A percentile compares a stretch with the other conserved stretches of the same genome.
phyloP scores from a whole-genome alignment of 2,329 filamentous ascomycete species.

The Arachnopeziza araneosa region DNA sequence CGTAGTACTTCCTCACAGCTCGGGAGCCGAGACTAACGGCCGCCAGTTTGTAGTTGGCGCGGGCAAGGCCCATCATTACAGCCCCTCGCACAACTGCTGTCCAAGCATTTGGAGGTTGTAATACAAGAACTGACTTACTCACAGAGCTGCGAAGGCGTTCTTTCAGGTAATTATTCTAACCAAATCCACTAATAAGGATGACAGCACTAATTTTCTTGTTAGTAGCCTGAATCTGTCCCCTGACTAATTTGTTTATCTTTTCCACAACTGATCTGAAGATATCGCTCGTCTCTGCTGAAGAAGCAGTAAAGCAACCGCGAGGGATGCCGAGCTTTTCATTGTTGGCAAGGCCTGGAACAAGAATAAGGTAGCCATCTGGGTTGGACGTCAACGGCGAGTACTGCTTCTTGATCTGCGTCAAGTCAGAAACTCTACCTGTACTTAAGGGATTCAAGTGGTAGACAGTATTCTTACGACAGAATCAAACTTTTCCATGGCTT shows the following conservation, averaged over 20 bases:
- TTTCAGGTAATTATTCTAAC: conserved; percentile 24
- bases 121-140: conserved; percentile 34
- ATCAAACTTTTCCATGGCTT: too few relatives aligned
- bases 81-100: conserved; percentile 46
- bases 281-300: conserved; percentile 36
- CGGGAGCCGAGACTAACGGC: conserved; percentile 38
- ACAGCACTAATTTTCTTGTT: conserved; percentile 34
- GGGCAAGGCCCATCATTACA: conserved; percentile 42
- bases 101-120: conserved; percentile 46
- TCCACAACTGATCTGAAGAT: conserved; percentile 41
- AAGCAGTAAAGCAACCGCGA: conserved; percentile 48
- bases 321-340: conserved; percentile 42
- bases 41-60: conserved; percentile 19
- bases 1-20: conserved; percentile 41
- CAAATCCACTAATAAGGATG: conserved; percentile 20
- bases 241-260: conserved; percentile 39
- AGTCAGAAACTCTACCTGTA: too few relatives aligned
- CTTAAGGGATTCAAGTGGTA: too few relatives aligned
- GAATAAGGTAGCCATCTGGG: conserved; percentile 29
- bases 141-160: conserved; percentile 37
- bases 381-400: too few relatives aligned
- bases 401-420: too few relatives aligned
- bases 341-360: conserved; percentile 33
- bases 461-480: too few relatives aligned
- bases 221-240: conserved; percentile 39